A percentile compares a stretch with the other conserved stretches of the same genome.
Evolutionary conservation across 176 grass and related monocot species (phyloP).

Genomic region (Pontederia paniculata): DNA sequence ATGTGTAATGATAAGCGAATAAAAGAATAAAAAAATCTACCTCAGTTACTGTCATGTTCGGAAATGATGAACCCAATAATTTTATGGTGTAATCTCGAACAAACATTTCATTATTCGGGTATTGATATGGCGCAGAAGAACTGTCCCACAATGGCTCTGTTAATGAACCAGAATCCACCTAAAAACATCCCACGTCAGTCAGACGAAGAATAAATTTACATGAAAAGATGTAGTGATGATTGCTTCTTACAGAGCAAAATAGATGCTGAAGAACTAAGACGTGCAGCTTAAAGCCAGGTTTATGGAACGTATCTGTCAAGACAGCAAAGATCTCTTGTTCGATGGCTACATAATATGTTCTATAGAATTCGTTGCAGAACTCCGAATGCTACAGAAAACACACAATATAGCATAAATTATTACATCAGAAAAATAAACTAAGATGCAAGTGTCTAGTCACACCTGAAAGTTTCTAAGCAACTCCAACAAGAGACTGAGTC

Average conservation of each 20-base stretch:
- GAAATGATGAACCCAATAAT: slow-evolving; percentile 87
- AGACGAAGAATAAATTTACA: background rate
- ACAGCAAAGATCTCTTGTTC: slow-evolving; percentile 99
- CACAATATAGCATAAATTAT: slow-evolving; percentile 18
- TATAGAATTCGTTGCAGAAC: slow-evolving; percentile 97
- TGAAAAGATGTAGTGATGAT: background rate
- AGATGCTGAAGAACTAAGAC: slow-evolving; percentile 95
- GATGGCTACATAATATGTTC: slow-evolving; percentile 86
- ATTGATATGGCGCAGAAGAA: slow-evolving; percentile 50
- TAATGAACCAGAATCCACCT: slow-evolving; percentile 76
- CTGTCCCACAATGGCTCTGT: slow-evolving; percentile 89
- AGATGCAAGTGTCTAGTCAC: slow-evolving; percentile 6
- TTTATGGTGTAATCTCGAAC: slow-evolving; percentile 96
- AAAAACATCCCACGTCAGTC: slow-evolving; percentile 18
- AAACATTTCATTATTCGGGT: slow-evolving; percentile 82
- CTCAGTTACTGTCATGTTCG: slow-evolving; percentile 81
- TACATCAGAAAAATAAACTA: background rate
- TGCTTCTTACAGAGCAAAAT: slow-evolving; percentile 64
- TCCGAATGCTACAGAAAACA: slow-evolving; percentile 52
- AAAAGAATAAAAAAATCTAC: slow-evolving; percentile 9
- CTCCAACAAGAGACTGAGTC: slow-evolving; percentile 82
- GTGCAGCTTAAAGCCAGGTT: slow-evolving; percentile 97
- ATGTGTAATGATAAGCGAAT: background rate
- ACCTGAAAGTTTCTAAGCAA: slow-evolving; percentile 95
- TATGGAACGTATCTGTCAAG: slow-evolving; percentile 95